Evolutionary conservation across 805 yeast species (phyloP), one percentile per base, ranked within the genome.

Genomic region (Lipomyces kockii): DNA sequence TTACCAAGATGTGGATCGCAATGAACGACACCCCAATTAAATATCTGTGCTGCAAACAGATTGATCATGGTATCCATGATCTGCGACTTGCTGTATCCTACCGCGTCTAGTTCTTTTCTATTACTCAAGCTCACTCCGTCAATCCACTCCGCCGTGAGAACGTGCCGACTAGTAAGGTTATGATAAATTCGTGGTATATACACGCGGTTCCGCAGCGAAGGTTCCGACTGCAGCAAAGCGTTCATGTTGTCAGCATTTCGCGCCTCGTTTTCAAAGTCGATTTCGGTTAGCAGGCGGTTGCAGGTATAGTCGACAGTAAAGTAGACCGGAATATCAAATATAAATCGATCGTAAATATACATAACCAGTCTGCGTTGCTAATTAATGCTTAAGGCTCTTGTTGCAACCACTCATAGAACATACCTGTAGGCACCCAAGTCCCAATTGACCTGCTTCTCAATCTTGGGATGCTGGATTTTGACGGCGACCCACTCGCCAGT

Each of bases 1-100:
- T 90, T 90, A 5, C 96, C 96, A 1, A 95, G 95, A 73, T 90
- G 96, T 12, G 94, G 91, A 74, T 89, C 93, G 62, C 90, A 85
- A 75, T 89, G 92, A 20, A 89, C 86, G 39, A 85, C 80, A 5
- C 91, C 92, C 84, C 89, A 89, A 37, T 81, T 78, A 75, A 87
- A 89, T 20, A 87, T 84, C 77, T 86, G 90, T 68, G 83, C 81
- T 27, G 87, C 85, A 71, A 84, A 84, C 22, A 86, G 80, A 59
- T 78, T 78, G 58, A 86, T 78, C 71, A 88, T 84, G 66, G 81
- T 83, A 22, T 79, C 76, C 84, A 88, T 80, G n/a, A 86, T 78
- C 27, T 74, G 68, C 22, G 76, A 67, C 39, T 81, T 73, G 71
- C 84, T 78, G 72, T 76, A 83, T 32, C 74, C 69, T 12, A 76